Conservation (phyloP, 2,329 filamentous ascomycete genomes). For the Neopestalotiopsis sp. region DNA sequence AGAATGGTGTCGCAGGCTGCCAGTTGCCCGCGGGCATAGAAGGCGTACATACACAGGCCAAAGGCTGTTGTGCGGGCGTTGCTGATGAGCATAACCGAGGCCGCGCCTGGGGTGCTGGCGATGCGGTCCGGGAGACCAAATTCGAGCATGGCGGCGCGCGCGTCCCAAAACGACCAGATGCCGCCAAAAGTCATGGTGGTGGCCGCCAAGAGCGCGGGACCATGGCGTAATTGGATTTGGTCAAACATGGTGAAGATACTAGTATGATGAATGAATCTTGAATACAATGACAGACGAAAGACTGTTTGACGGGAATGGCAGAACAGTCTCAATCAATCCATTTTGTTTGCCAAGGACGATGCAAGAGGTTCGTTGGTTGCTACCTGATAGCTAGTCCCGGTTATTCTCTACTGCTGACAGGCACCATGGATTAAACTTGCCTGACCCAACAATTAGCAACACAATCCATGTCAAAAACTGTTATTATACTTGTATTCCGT, state of each 20-base stretch:
- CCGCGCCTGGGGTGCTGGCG: constrained; percentile 26
- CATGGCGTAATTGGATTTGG: constrained; percentile 22
- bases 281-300: too few species aligned
- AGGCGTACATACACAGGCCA: constrained; percentile 27
- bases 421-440: too few species aligned
- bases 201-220: constrained; percentile 23
- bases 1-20: constrained; percentile 30
- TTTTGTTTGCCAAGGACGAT: too few species aligned
- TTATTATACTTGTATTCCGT: too few species aligned
- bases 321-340: too few species aligned
- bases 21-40: constrained; percentile 29
- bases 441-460: too few species aligned
- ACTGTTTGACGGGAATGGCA: too few species aligned
- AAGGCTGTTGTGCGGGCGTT: constrained; percentile 31
- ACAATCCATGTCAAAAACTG: too few species aligned
- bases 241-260: constrained; percentile 20
- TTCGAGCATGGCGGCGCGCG: constrained; percentile 30
- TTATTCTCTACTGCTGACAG: too few species aligned
- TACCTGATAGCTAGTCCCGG: too few species aligned
- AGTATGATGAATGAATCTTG: too few species aligned
- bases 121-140: constrained; percentile 32
- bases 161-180: constrained; percentile 29
- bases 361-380: too few species aligned
- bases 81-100: constrained; percentile 28
- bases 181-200: constrained; percentile 33